phyloP scores from a whole-genome alignment of 2,329 filamentous ascomycete genomes.

The Nemania diffusa region DNA sequence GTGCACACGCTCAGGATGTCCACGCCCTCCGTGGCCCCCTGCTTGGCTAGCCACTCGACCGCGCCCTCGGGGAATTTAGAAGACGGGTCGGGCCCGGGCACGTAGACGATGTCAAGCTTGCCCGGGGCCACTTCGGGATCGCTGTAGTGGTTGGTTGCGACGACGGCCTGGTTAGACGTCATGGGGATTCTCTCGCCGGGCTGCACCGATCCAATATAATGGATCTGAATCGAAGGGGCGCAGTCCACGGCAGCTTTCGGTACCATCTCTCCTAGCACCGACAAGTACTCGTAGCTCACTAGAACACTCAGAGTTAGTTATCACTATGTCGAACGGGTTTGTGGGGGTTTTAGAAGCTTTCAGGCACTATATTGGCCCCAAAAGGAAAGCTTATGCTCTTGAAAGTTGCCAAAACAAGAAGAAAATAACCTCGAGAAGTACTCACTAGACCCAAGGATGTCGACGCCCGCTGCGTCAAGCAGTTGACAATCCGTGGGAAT shows the following conservation, averaged over 20 bases:
- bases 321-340: no score
- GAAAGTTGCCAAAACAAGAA: no score
- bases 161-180: conserved; percentile 54
- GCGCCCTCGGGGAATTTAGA: conserved; percentile 42
- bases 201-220: conserved; percentile 57
- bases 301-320: no score
- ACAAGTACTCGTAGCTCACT: background rate
- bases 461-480: conserved; percentile 62
- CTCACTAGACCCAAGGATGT: conserved; percentile 56
- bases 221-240: conserved; percentile 57
- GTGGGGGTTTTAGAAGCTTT: no score
- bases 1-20: conserved; percentile 65
- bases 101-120: conserved; percentile 60
- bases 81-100: conserved; percentile 61
- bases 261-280: conserved; percentile 39
- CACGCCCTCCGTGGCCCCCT: conserved; percentile 52
- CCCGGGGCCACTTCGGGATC: conserved; percentile 61
- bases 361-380: no score
- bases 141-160: conserved; percentile 56
- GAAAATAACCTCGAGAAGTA: no score
- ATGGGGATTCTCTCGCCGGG: conserved; percentile 53
- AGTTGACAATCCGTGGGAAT: conserved; percentile 59
- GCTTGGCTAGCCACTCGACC: conserved; percentile 57
- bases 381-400: no score
- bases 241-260: conserved; percentile 53